Percentiles rank a stretch among this genome's conserved stretches.
Conservation (phyloP, 345 rosid genomes). For the Balakata baccata region DNA sequence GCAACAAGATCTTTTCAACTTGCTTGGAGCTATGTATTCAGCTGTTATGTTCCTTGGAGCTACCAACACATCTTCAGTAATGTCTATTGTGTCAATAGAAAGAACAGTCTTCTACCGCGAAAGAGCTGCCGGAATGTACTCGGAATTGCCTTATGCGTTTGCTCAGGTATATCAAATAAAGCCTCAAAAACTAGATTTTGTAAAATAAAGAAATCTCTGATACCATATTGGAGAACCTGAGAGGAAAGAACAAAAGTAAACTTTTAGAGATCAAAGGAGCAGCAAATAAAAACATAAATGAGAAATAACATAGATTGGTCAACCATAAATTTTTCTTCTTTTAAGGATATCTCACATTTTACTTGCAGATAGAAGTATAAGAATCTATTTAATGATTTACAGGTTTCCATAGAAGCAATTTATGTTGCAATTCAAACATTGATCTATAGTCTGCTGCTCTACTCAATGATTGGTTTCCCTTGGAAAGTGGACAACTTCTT, state of each 20-base stretch:
- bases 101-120: constrained; percentile 27
- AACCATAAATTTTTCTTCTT: too few relatives aligned
- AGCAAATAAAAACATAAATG: too few relatives aligned
- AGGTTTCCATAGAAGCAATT: constrained; percentile 36
- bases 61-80: constrained; percentile 11
- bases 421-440: constrained; percentile 30
- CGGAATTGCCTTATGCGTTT: constrained; percentile 23
- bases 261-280: too few relatives aligned
- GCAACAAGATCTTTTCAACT: constrained; percentile 17
- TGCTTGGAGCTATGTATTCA: constrained; percentile 25
- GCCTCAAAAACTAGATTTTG: too few relatives aligned
- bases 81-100: constrained; percentile 21
- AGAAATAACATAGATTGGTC: too few relatives aligned
- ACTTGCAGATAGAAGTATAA: not conserved
- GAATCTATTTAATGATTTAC: not conserved
- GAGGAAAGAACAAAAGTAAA: too few relatives aligned
- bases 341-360: not conserved
- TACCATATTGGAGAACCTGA: too few relatives aligned
- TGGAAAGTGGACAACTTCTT: constrained; percentile 28
- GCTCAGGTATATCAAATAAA: constrained; percentile 17
- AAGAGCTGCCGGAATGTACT: constrained; percentile 30
- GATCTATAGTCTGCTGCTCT: constrained; percentile 23
- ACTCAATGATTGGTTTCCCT: constrained; percentile 28
- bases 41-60: constrained; percentile 26
- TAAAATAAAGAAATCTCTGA: too few relatives aligned